phyloP scores from a whole-genome alignment of 345 rosid species.

The Euphorbia lathyris region DNA sequence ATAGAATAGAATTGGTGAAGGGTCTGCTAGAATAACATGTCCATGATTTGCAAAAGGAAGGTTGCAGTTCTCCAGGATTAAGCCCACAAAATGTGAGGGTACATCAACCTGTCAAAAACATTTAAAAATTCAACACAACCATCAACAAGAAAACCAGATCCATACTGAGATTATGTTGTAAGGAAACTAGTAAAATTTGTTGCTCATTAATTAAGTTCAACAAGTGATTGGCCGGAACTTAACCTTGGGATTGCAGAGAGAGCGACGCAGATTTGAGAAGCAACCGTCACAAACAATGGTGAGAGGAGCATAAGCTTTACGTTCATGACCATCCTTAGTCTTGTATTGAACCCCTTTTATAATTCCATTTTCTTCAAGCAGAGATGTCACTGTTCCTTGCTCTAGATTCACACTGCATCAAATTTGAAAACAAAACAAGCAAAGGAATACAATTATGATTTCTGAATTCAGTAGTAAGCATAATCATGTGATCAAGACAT shows the following conservation, averaged over 20 bases:
- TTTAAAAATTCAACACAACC: not conserved
- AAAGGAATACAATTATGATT: not conserved
- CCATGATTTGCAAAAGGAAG: conserved; percentile 26
- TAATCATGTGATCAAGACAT: too few relatives aligned
- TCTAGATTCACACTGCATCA: conserved; percentile 9
- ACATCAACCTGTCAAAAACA: conserved; percentile 16
- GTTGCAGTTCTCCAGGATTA: conserved; percentile 20
- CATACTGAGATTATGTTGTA: not conserved
- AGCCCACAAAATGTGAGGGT: conserved; percentile 21
- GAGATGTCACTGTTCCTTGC: conserved; percentile 22
- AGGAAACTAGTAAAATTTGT: too few relatives aligned
- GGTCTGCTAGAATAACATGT: conserved; percentile 23
- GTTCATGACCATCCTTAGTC: conserved; percentile 17
- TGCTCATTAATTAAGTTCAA: too few relatives aligned
- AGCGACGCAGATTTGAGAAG: conserved; percentile 22
- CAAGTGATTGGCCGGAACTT: not conserved
- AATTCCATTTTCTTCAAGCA: conserved; percentile 21
- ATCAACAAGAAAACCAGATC: not conserved
- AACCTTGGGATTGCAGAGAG: conserved; percentile 20
- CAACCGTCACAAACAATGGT: conserved; percentile 22
- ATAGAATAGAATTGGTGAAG: conserved; percentile 23
- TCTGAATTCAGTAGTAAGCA: not conserved
- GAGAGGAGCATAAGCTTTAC: conserved; percentile 19
- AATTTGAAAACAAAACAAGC: not conserved
- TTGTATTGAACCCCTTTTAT: conserved; percentile 18